Evolutionary conservation across 73 alveolate species (phyloP).

Genomic region (Effrenium voratum): DNA sequence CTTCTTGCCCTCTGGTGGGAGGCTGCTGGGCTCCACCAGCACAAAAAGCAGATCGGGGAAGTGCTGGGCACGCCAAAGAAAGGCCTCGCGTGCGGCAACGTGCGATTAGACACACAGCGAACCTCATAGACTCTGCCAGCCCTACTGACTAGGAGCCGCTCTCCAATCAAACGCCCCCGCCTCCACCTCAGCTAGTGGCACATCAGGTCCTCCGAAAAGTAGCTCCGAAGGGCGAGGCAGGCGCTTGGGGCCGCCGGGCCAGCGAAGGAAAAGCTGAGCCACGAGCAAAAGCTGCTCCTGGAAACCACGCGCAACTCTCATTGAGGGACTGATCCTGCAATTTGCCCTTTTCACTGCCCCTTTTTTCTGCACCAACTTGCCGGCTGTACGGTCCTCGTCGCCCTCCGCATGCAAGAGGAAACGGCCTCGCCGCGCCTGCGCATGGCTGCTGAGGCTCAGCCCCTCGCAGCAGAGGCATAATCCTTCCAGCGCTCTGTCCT

Average conservation of each 20-base stretch:
- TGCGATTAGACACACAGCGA: too few species aligned
- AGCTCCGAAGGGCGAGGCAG: conserved; percentile 60
- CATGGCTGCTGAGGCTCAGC: background rate
- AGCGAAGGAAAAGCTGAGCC: conserved; percentile 29
- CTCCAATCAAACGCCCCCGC: too few species aligned
- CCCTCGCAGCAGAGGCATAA: background rate
- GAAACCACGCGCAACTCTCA: too few species aligned
- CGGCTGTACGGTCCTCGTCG: too few species aligned
- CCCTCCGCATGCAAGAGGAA: too few species aligned
- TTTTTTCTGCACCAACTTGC: too few species aligned
- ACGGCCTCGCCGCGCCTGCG: too few species aligned
- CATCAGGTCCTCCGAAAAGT: conserved; percentile 13
- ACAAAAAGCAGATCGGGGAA: conserved; percentile 65
- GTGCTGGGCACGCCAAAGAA: conserved; percentile 25
- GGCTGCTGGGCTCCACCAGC: conserved; percentile 51
- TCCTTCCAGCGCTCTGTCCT: background rate
- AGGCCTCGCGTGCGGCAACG: conserved; percentile 9
- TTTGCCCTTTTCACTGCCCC: too few species aligned
- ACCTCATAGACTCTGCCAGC: too few species aligned
- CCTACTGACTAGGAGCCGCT: too few species aligned
- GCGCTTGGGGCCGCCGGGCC: conserved; percentile 26
- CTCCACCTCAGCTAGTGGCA: too few species aligned
- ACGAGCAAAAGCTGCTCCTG: conserved; percentile 19
- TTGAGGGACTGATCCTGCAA: too few species aligned
- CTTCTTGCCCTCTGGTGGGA: conserved; percentile 62